Base-by-base conservation (phyloP, 2,329 filamentous ascomycete genomes). In the Blumeria hordei region DNA sequence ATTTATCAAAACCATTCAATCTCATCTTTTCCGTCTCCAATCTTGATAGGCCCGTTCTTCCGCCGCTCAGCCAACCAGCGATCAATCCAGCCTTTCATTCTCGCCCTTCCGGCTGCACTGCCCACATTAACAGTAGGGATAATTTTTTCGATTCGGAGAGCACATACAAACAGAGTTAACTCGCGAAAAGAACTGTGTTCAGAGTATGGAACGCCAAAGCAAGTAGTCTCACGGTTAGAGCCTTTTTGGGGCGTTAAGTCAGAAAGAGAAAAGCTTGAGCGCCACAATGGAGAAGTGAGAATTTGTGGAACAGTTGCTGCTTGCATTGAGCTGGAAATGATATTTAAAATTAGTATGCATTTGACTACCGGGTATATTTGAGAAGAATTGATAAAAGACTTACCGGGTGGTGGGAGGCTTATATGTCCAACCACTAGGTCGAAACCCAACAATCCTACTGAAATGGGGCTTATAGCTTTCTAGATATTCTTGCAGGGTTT, bases 171-270 rank as follows among this genome's bases (percentile, higher is more conserved):
- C 76, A 96, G 82, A 0, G 87, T 90, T 64, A 98, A 68, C 71
- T 98, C 92, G 43, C 90, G 75, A 65, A 98, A 98, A 58, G 85
- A 93, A 66, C 85, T 92, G 67, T 98, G 92, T 69, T 98, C 92
- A 54, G 83, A 88, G 66, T 98, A 98, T 1, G 92, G 92, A 1
- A 96, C 92, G 0, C 87, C 88, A 61, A 93, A 94, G 66, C 88
- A 95, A 66, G 83, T 82, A 39, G 85, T 85, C 61, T 90, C 81
- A 51, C 75, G 75, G 3, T 84, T 88, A 67, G 84, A 88, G 3
- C 92, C 92, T 3, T 87, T 76, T 68, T 94, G 87, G 0, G 87
- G 82, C 0, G 79, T 73, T 43, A 98, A 74, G 57, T 95, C 85
- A 7, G 72, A 70, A 62, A 78, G 77, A 0, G 73, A 73, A 65